Conservation (phyloP, 2,329 filamentous ascomycete species). For the Sporothrix mexicana region DNA sequence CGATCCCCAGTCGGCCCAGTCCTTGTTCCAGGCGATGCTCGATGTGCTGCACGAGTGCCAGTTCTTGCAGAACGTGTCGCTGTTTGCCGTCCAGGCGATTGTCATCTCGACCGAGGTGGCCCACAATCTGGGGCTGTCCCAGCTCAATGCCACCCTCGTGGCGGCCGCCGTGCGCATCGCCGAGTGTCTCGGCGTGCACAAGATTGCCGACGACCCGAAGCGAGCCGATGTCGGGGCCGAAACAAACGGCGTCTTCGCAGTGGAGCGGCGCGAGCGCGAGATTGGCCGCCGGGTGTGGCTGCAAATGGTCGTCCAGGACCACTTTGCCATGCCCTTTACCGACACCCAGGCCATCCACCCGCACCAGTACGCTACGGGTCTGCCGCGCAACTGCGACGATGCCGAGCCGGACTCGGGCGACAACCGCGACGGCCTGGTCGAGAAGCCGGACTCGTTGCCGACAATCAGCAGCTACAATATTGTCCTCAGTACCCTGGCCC, state of each 20-base stretch:
- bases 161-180: conserved; percentile 47
- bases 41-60: conserved; percentile 44
- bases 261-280: conserved; percentile 41
- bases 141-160: conserved; percentile 43
- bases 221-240: not conserved
- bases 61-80: conserved; percentile 43
- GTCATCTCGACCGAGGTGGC: conserved; percentile 48
- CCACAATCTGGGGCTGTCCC: conserved; percentile 48
- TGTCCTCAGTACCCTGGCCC: conserved; percentile 43
- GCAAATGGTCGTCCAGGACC: conserved; percentile 48
- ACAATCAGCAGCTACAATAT: conserved; percentile 41
- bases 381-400: conserved; percentile 45
- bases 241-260: not conserved
- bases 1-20: conserved; percentile 34
- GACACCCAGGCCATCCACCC: conserved; percentile 47
- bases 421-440: conserved; percentile 42
- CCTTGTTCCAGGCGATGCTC: conserved; percentile 44
- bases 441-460: conserved; percentile 31
- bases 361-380: conserved; percentile 44
- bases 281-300: conserved; percentile 47
- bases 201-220: conserved; percentile 34
- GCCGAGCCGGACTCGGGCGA: conserved; percentile 34
- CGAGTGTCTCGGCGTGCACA: conserved; percentile 39
- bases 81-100: conserved; percentile 47
- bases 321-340: conserved; percentile 47